A percentile compares a stretch with the other conserved stretches of the same genome.
These are phyloP conservation scores for Aureobasidium vineae DNA, from an alignment of 2,329 filamentous ascomycete species.

Conservation along the genomic window DNA sequence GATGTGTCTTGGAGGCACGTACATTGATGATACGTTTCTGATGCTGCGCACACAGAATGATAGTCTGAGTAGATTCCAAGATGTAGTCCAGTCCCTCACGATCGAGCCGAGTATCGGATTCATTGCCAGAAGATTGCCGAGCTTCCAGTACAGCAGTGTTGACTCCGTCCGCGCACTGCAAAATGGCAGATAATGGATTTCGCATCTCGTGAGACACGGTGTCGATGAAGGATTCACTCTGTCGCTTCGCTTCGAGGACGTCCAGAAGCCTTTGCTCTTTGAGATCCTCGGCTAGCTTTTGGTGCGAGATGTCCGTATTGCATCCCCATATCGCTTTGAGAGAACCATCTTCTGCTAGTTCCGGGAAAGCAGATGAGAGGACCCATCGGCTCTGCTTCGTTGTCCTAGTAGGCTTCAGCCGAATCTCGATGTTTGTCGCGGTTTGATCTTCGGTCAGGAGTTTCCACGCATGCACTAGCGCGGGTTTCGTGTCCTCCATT, in stretches of 20 bases:
- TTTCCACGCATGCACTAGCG: slow-evolving; percentile 11
- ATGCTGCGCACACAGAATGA: slow-evolving; percentile 36
- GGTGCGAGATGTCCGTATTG: slow-evolving; percentile 28
- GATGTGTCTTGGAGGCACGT: background rate
- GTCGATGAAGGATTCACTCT: slow-evolving; percentile 33
- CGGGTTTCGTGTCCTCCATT: slow-evolving; percentile 1
- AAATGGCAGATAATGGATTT: slow-evolving; percentile 45
- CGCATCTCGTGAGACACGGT: slow-evolving; percentile 41
- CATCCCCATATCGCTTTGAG: slow-evolving; percentile 24
- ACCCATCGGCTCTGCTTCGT: slow-evolving; percentile 11
- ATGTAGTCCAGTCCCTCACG: slow-evolving; percentile 45
- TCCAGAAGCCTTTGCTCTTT: slow-evolving; percentile 30
- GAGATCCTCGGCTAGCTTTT: slow-evolving; percentile 35
- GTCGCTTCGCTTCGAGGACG: slow-evolving; percentile 33
- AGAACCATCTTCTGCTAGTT: slow-evolving; percentile 12
- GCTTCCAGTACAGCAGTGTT: slow-evolving; percentile 48
- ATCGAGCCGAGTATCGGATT: background rate
- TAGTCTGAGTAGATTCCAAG: slow-evolving; percentile 39
- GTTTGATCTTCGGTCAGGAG: background rate
- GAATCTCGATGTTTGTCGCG: background rate
- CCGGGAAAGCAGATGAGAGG: slow-evolving; percentile 29
- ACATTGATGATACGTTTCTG: slow-evolving; percentile 28
- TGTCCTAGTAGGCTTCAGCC: slow-evolving; percentile 2
- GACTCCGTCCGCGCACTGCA: slow-evolving; percentile 47
- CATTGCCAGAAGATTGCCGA: slow-evolving; percentile 47